These are phyloP conservation scores for Candida anutae DNA, from an alignment of 1,139 yeast genomes.

Conservation along the genomic window DNA sequence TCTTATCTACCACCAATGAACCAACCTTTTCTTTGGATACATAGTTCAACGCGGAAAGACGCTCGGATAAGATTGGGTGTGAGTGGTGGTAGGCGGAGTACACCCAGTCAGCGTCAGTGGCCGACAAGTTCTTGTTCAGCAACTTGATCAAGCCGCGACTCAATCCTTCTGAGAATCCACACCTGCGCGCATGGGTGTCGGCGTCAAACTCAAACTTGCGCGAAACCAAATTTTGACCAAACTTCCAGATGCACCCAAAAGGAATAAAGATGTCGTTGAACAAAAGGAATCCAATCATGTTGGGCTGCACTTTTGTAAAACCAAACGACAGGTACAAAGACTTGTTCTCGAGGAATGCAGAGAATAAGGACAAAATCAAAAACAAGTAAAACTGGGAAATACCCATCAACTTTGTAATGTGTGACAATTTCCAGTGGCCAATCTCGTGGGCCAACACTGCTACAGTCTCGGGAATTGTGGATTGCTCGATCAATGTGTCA, in stretches of 20 bases:
- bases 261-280: constrained; percentile 75
- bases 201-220: constrained; percentile 93
- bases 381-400: constrained; percentile 61
- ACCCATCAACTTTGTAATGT: constrained; percentile 63
- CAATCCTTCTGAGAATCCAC: constrained; percentile 65
- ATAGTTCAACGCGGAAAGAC: constrained; percentile 65
- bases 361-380: constrained; percentile 60
- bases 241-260: constrained; percentile 59
- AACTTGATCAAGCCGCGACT: constrained; percentile 66
- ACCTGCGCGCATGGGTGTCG: constrained; percentile 70
- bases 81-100: constrained; percentile 84
- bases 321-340: constrained; percentile 79
- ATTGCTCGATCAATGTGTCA: constrained; percentile 81
- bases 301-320: constrained; percentile 56
- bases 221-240: constrained; percentile 59
- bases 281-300: constrained; percentile 70
- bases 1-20: constrained; percentile 6
- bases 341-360: constrained; percentile 69
- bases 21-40: constrained; percentile 39
- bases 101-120: constrained; percentile 83
- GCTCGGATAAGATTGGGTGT: constrained; percentile 87
- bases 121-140: constrained; percentile 71
- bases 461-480: constrained; percentile 71
- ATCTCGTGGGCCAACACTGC: constrained; percentile 96
- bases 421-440: constrained; percentile 94